phyloP scores from a whole-genome alignment of 306 rosid genomes.

The Astragalus membranaceus region DNA sequence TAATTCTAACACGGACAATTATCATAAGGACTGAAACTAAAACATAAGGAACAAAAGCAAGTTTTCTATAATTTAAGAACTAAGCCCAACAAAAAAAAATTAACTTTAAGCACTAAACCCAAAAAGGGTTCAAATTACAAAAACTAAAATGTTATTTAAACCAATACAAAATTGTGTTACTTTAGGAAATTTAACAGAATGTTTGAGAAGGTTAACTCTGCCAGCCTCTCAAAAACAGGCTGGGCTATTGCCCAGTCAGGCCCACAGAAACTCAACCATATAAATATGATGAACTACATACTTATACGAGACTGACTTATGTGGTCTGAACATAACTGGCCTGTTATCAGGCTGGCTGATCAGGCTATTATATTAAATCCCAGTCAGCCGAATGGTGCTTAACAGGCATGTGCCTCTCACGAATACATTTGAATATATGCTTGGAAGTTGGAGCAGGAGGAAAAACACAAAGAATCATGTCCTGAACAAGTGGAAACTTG shows the following conservation, averaged over 20 bases:
- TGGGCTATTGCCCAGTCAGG: neutral
- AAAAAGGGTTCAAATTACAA: neutral
- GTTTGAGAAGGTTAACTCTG: neutral
- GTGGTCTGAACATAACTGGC: neutral
- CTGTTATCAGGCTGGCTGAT: neutral
- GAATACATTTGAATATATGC: constrained; percentile 2
- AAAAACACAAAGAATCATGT: neutral
- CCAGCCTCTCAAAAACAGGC: neutral
- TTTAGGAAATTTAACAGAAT: neutral
- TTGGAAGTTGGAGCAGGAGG: neutral
- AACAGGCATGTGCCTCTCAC: neutral
- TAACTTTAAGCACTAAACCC: neutral
- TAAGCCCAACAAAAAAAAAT: neutral
- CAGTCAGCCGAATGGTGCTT: neutral
- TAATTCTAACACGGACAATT: neutral
- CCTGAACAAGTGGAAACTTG: constrained; percentile 8
- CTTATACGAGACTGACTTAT: neutral
- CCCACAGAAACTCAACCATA: neutral
- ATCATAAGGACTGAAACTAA: neutral
- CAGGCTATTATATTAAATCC: neutral
- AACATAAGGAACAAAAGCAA: neutral
- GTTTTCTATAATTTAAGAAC: neutral
- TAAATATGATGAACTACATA: neutral
- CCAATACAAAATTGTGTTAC: neutral
- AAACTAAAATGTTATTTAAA: neutral